Conservation (phyloP, 495 filamentous ascomycete species). For the Friedmanniomyces simplex region DNA sequence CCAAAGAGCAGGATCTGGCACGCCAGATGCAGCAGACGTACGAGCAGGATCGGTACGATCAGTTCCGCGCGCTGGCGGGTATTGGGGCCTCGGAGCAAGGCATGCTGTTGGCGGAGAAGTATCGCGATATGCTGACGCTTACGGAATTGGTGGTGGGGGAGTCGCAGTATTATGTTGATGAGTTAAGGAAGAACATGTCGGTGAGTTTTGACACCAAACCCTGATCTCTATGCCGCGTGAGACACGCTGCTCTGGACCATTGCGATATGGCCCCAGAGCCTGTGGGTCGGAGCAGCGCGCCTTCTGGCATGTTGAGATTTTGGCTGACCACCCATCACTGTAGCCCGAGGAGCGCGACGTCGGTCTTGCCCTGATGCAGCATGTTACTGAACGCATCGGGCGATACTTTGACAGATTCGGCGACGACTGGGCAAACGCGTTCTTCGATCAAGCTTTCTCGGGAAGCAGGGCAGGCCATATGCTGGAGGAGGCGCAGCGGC, state of each 20-base stretch:
- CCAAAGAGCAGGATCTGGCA: constrained; percentile 36
- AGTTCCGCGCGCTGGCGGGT: constrained; percentile 54
- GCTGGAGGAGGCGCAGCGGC: constrained; percentile 51
- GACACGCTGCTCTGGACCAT: too few relatives aligned
- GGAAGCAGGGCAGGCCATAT: constrained; percentile 53
- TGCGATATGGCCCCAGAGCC: too few relatives aligned
- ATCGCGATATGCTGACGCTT: constrained; percentile 30
- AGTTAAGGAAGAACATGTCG: constrained; percentile 14
- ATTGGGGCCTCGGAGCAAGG: constrained; percentile 58
- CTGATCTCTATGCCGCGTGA: too few relatives aligned
- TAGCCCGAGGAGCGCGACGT: constrained; percentile 11
- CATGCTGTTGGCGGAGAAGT: constrained; percentile 63
- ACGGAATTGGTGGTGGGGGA: constrained; percentile 26
- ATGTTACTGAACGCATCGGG: constrained; percentile 14
- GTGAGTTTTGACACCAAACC: too few relatives aligned
- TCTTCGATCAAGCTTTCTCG: constrained; percentile 64
- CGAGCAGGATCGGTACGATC: constrained; percentile 44
- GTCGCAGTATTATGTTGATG: constrained; percentile 18
- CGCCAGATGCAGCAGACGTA: constrained; percentile 40
- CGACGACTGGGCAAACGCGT: constrained; percentile 65
- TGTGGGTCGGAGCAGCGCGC: too few relatives aligned
- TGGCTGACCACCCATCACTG: too few relatives aligned
- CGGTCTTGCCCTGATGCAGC: neutral
- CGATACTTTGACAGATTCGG: constrained; percentile 37
- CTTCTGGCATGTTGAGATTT: too few relatives aligned